Evolutionary conservation across 306 rosid species (phyloP).

Genomic region (Leucaena leucocephala): DNA sequence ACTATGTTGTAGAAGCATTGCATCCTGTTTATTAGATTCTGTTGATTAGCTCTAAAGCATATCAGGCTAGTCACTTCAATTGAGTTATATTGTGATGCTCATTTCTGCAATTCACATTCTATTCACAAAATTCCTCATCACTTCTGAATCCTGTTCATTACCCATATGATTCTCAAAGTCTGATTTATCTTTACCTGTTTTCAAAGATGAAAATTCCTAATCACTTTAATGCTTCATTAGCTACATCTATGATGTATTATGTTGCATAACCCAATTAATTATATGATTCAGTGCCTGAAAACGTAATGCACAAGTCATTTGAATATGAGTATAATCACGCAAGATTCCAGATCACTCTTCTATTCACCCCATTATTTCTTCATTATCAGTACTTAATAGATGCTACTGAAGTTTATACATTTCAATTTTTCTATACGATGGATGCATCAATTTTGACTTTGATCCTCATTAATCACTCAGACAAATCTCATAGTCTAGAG

Average conservation of each 20-base stretch:
- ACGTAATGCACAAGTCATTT: not conserved
- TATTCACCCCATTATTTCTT: not conserved
- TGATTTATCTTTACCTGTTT: conserved; percentile 4
- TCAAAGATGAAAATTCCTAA: conserved; percentile 9
- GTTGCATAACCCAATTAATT: not conserved
- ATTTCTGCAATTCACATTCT: not conserved
- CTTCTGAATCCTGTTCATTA: conserved; percentile 15
- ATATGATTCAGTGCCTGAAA: not conserved
- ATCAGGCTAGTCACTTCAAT: not conserved
- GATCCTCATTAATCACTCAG: conserved; percentile 1
- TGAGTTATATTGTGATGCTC: not conserved
- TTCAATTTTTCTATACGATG: not conserved
- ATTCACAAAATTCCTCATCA: not conserved
- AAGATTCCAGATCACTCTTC: not conserved
- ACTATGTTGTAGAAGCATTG: not conserved
- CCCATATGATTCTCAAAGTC: not conserved
- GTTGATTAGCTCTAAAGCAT: not conserved
- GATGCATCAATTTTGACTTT: not conserved
- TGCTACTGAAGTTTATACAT: not conserved
- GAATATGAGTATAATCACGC: not conserved
- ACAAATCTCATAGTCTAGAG: conserved; percentile 5
- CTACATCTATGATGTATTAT: not conserved
- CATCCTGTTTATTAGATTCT: conserved; percentile 2
- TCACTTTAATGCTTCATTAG: conserved; percentile 20
- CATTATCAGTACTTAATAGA: not conserved